Evolutionary conservation across 108 stramenopile genomes (phyloP).

Genomic region (Skeletonema potamos): DNA sequence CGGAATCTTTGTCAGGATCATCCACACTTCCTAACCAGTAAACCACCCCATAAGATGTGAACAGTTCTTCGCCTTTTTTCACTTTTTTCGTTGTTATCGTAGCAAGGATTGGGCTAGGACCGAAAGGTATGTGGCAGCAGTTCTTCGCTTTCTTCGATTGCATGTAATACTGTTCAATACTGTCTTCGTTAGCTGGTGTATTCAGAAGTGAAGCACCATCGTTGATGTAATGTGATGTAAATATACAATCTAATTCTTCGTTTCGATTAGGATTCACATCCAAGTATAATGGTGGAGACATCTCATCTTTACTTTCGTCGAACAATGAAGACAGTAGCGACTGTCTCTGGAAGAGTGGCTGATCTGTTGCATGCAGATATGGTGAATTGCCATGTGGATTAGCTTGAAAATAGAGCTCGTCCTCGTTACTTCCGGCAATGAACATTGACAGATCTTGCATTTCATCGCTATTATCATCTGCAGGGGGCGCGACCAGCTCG

Average conservation of each 20-base stretch:
- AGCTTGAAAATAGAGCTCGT: conserved; percentile 19
- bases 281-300: conserved; percentile 32
- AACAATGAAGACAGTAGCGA: conserved; percentile 12
- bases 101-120: conserved; percentile 30
- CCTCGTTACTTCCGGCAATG: conserved; percentile 13
- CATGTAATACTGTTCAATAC: conserved; percentile 43
- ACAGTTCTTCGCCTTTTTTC: conserved; percentile 38
- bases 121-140: conserved; percentile 43
- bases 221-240: conserved; percentile 53
- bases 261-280: conserved; percentile 52
- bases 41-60: conserved; percentile 33
- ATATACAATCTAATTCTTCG: conserved; percentile 13
- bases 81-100: conserved; percentile 41
- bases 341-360: conserved; percentile 42
- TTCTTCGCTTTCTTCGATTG: conserved; percentile 40
- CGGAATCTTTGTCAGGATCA: not conserved
- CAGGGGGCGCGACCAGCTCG: conserved; percentile 2
- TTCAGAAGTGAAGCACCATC: conserved; percentile 43
- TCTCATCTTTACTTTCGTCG: conserved; percentile 22
- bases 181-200: conserved; percentile 16
- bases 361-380: conserved; percentile 48
- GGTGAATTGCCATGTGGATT: conserved; percentile 30
- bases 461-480: not conserved
- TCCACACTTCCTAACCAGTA: conserved; percentile 32
- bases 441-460: conserved; percentile 29